Conservation (phyloP, 345 rosid genomes). For the Brassica carinata region DNA sequence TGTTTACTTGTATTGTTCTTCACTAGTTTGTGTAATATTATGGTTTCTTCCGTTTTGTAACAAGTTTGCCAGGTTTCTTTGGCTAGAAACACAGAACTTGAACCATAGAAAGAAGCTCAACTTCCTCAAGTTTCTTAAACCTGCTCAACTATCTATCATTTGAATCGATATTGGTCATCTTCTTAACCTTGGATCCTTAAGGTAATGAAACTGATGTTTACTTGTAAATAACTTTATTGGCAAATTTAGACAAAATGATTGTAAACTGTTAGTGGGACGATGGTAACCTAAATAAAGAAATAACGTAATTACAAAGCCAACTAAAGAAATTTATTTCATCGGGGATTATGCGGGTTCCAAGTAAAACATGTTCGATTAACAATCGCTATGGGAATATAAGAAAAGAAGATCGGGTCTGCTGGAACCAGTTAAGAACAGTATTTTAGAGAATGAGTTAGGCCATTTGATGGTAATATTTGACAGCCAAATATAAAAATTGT, state of each 20-base stretch:
- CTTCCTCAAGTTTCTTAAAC: not conserved
- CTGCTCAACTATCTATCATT: not conserved
- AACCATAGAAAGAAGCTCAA: not conserved
- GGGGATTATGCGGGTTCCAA: not conserved
- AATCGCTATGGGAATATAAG: not conserved
- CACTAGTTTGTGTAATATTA: not conserved
- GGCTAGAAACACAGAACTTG: not conserved
- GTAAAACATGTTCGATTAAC: not conserved
- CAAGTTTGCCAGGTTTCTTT: not conserved
- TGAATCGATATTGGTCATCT: not conserved
- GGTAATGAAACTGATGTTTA: not conserved
- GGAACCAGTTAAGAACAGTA: not conserved
- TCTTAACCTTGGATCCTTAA: not conserved
- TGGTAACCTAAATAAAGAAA: not conserved
- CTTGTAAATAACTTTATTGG: slow-evolving; percentile 20
- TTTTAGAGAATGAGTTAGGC: not conserved
- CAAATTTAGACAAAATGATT: not conserved
- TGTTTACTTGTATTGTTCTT: not conserved
- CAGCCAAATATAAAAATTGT: not conserved
- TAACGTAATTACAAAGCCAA: not conserved
- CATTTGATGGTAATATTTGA: not conserved
- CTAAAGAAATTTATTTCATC: not conserved
- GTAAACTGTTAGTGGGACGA: not conserved
- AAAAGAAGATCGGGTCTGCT: not conserved
- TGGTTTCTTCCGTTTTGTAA: not conserved